phyloP scores from a whole-genome alignment of 2,329 filamentous ascomycete species.

The Monilinia vaccinii-corymbosi region DNA sequence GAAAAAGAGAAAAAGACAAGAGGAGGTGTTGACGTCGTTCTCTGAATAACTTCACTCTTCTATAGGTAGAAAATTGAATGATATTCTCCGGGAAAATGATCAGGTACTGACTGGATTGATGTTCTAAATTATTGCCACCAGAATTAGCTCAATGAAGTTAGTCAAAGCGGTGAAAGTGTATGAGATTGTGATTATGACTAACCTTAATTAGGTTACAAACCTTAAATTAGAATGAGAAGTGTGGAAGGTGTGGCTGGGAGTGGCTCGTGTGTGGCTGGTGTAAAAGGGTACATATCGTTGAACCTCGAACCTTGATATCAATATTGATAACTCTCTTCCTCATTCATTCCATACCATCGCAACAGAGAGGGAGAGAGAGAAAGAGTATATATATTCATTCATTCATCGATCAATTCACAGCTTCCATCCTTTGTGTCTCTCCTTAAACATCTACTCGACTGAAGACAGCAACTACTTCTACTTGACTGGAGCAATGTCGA shows the following conservation, averaged over 20 bases:
- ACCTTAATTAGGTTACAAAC: no score
- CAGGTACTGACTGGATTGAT: background rate
- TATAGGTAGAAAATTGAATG: background rate
- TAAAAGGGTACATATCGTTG: no score
- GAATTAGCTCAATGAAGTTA: background rate
- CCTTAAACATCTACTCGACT: background rate
- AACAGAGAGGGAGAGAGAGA: no score
- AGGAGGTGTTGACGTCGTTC: background rate
- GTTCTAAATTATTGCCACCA: constrained; percentile 2
- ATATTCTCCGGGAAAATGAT: background rate
- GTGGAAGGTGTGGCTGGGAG: no score
- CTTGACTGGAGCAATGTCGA: background rate
- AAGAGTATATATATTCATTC: no score
- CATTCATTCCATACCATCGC: no score
- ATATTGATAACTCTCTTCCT: no score
- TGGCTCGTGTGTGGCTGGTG: no score
- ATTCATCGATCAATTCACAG: no score
- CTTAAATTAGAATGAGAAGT: no score
- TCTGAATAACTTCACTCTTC: background rate
- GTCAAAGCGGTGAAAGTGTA: background rate
- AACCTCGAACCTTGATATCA: no score
- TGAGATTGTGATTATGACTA: no score
- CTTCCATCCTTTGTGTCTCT: background rate
- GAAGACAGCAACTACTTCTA: background rate
- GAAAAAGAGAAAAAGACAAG: background rate